Percentiles rank a stretch among this genome's conserved stretches.
Conservation (phyloP, 2,329 filamentous ascomycete species). For the Fusarium sp. region DNA sequence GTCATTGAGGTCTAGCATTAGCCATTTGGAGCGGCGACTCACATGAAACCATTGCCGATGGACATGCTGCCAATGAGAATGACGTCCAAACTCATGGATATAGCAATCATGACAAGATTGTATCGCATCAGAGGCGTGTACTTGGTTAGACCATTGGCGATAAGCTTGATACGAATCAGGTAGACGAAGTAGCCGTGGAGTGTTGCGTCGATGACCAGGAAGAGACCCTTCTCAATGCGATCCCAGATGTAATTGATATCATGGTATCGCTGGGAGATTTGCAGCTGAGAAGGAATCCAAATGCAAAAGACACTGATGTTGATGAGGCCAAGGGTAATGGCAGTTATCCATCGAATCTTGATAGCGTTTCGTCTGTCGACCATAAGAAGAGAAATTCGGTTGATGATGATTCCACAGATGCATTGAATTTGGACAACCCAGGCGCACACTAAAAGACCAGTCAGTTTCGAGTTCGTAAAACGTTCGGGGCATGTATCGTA, state of each 20-base stretch:
- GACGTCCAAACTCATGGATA: conserved; percentile 41
- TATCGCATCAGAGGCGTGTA: conserved; percentile 55
- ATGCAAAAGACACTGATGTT: conserved; percentile 33
- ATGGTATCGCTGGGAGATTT: conserved; percentile 20
- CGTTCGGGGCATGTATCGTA: neutral
- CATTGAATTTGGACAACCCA: conserved; percentile 38
- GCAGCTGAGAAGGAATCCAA: conserved; percentile 30
- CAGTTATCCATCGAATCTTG: conserved; percentile 24
- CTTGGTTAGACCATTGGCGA: conserved; percentile 56
- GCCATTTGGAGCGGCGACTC: neutral
- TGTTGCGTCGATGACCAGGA: conserved; percentile 22
- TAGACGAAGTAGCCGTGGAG: conserved; percentile 49
- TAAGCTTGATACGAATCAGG: conserved; percentile 56
- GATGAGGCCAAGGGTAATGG: conserved; percentile 16
- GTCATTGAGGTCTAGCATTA: neutral
- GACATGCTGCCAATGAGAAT: conserved; percentile 40
- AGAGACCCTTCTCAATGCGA: conserved; percentile 30
- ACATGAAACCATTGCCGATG: conserved; percentile 38
- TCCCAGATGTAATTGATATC: conserved; percentile 30
- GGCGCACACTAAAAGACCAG: conserved; percentile 2
- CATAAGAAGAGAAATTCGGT: conserved; percentile 33
- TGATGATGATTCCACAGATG: conserved; percentile 39
- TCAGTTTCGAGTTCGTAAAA: neutral
- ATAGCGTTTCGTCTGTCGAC: conserved; percentile 10
- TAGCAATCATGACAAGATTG: conserved; percentile 38